Percentiles rank a stretch among this genome's conserved stretches.
phyloP scores from a whole-genome alignment of 495 filamentous ascomycete genomes.

The Podospora appendiculata region DNA sequence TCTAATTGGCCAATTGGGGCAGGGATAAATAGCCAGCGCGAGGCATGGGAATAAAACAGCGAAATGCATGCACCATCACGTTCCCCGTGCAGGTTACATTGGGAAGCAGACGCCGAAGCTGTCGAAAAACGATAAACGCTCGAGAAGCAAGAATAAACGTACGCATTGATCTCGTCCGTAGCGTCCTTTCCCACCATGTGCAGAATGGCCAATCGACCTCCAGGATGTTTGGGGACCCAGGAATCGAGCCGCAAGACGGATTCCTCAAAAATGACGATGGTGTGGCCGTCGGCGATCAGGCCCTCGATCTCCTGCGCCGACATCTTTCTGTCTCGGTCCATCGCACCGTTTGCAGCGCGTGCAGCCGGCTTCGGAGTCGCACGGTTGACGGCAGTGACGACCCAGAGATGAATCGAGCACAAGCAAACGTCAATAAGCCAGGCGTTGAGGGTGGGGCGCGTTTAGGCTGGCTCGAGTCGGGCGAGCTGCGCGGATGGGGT shows the following conservation, averaged over 20 bases:
- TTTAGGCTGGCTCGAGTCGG: no score
- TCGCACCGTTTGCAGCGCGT: neutral
- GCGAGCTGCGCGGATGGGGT: no score
- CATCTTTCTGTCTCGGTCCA: slow-evolving; percentile 15
- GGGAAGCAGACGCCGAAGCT: neutral
- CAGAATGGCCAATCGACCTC: slow-evolving; percentile 35
- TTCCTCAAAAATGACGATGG: slow-evolving; percentile 38
- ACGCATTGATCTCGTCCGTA: slow-evolving; percentile 44
- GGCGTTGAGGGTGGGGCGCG: no score
- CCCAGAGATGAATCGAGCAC: no score
- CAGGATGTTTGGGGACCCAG: slow-evolving; percentile 40
- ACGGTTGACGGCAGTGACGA: no score
- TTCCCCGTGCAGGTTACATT: no score
- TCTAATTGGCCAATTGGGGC: neutral
- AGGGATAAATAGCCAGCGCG: neutral
- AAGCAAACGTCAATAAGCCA: no score
- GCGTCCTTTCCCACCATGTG: slow-evolving; percentile 47
- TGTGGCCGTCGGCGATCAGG: slow-evolving; percentile 36
- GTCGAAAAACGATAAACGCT: neutral
- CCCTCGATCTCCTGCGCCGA: slow-evolving; percentile 21
- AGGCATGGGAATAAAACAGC: no score
- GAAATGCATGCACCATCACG: no score
- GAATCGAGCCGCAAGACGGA: slow-evolving; percentile 34
- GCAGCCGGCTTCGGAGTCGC: no score
- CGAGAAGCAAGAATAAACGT: slow-evolving; percentile 1